phyloP scores from a whole-genome alignment of 805 yeast species.

The Kuraishia cidri region DNA sequence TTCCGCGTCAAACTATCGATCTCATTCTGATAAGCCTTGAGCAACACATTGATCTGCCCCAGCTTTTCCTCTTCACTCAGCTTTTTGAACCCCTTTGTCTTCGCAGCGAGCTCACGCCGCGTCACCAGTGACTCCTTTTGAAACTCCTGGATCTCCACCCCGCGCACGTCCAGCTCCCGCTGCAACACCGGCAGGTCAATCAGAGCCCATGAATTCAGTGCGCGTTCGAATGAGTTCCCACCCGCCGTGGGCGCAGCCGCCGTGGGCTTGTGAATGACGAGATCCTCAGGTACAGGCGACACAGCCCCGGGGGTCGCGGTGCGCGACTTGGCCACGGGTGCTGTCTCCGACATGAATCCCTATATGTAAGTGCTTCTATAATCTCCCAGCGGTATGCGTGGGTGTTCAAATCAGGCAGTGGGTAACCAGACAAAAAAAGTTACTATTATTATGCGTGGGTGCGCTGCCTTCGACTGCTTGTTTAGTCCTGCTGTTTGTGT shows the following conservation, averaged over 20 bases:
- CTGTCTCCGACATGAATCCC: too few relatives aligned
- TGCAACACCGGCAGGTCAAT: slow-evolving; percentile 68
- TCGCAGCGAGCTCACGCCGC: slow-evolving; percentile 69
- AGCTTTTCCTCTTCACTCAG: slow-evolving; percentile 61
- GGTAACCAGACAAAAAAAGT: too few relatives aligned
- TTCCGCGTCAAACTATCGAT: slow-evolving; percentile 77
- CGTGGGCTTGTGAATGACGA: too few relatives aligned
- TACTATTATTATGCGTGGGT: too few relatives aligned
- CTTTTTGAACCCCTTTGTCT: slow-evolving; percentile 82
- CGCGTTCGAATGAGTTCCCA: neutral
- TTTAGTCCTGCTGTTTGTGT: too few relatives aligned
- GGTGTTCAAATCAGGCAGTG: too few relatives aligned
- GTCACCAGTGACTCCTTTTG: slow-evolving; percentile 61
- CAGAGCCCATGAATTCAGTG: slow-evolving; percentile 61
- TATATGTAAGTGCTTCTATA: too few relatives aligned
- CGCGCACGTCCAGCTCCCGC: slow-evolving; percentile 63
- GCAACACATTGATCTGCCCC: slow-evolving; percentile 51
- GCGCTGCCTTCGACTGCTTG: too few relatives aligned
- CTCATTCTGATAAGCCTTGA: slow-evolving; percentile 78
- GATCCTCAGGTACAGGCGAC: too few relatives aligned
- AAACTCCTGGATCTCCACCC: slow-evolving; percentile 58
- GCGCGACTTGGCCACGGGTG: neutral
- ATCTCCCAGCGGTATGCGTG: too few relatives aligned
- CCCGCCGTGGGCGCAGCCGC: too few relatives aligned
- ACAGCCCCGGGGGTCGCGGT: too few relatives aligned